Percentiles rank a stretch among this genome's conserved stretches.
Evolutionary conservation across 192 early-diverging fungal species (phyloP).

Genomic region (Entomortierella chlamydospora): DNA sequence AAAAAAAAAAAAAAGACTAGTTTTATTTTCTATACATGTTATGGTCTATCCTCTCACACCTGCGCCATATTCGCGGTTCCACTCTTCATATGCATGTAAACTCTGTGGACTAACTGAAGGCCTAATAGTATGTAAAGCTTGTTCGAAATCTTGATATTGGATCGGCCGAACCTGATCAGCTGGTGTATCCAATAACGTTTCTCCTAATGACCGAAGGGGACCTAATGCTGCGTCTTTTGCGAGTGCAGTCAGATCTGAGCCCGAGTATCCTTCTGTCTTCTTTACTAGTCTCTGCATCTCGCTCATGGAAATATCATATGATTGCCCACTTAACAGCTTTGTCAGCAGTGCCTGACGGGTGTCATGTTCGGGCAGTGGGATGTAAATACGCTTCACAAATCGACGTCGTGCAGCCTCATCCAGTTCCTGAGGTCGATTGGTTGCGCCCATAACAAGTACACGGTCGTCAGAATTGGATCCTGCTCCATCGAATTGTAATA

Average conservation of each 20-base stretch:
- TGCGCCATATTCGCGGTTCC: conserved; percentile 78
- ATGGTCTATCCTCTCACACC: conserved; percentile 25
- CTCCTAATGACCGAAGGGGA: conserved; percentile 76
- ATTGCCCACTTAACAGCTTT: conserved; percentile 68
- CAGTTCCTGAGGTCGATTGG: conserved; percentile 90
- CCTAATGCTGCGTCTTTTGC: conserved; percentile 77
- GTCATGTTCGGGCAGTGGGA: conserved; percentile 80
- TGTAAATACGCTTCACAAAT: conserved; percentile 76
- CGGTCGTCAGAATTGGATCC: conserved; percentile 67
- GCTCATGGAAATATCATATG: conserved; percentile 61
- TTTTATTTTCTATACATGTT: neutral
- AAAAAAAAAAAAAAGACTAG: conserved; percentile 8
- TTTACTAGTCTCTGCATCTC: conserved; percentile 70
- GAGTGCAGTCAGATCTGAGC: conserved; percentile 85
- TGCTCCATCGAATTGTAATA: conserved; percentile 79
- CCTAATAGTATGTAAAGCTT: conserved; percentile 74
- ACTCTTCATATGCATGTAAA: conserved; percentile 74
- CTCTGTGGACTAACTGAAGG: conserved; percentile 84
- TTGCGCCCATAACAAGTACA: conserved; percentile 91
- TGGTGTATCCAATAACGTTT: conserved; percentile 61
- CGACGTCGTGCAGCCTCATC: conserved; percentile 92
- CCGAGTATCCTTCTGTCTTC: conserved; percentile 81
- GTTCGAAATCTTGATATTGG: conserved; percentile 75
- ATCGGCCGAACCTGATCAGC: conserved; percentile 75
- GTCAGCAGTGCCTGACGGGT: conserved; percentile 70